phyloP scores from a whole-genome alignment of 1,284 basidiomycete species.

The Cutaneotrichosporon arboriforme region DNA sequence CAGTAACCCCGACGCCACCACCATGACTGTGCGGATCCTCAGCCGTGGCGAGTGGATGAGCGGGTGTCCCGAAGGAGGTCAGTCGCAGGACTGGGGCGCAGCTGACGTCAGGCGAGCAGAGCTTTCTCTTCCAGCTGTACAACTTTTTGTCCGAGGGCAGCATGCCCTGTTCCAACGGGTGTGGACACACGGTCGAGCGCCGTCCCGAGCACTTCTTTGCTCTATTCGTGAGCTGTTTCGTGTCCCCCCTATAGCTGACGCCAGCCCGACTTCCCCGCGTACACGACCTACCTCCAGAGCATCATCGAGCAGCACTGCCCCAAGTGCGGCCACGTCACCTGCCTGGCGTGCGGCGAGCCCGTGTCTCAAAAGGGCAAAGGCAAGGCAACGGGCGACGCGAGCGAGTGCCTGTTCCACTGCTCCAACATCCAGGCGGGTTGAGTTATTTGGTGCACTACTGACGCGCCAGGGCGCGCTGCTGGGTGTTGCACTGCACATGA shows the following conservation, averaged over 20 bases:
- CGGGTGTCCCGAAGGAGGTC: conserved; percentile 75
- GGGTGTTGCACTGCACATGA: conserved; percentile 66
- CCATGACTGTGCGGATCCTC: conserved; percentile 58
- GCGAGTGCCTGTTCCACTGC: conserved; percentile 73
- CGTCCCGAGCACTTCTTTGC: conserved; percentile 72
- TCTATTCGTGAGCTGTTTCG: conserved; percentile 59
- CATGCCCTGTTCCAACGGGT: conserved; percentile 66
- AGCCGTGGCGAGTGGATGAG: conserved; percentile 93
- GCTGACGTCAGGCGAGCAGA: conserved; percentile 61
- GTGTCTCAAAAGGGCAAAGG: conserved; percentile 9
- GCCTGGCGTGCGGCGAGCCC: conserved; percentile 75
- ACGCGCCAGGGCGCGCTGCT: conserved; percentile 64
- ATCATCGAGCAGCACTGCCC: conserved; percentile 60
- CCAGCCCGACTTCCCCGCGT: conserved; percentile 65
- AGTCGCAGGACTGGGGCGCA: conserved; percentile 5
- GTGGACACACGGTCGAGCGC: conserved; percentile 58
- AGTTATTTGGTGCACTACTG: not conserved
- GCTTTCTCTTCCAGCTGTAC: conserved; percentile 77
- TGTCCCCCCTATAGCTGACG: not conserved
- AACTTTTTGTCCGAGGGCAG: conserved; percentile 60
- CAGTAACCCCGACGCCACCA: conserved; percentile 43
- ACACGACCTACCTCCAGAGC: conserved; percentile 59
- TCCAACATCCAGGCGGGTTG: conserved; percentile 59
- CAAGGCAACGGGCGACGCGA: conserved; percentile 26
- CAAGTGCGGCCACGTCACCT: conserved; percentile 62